Base-by-base conservation (phyloP, 352 stramenopile genomes). In the Bremia lactucae region DNA sequence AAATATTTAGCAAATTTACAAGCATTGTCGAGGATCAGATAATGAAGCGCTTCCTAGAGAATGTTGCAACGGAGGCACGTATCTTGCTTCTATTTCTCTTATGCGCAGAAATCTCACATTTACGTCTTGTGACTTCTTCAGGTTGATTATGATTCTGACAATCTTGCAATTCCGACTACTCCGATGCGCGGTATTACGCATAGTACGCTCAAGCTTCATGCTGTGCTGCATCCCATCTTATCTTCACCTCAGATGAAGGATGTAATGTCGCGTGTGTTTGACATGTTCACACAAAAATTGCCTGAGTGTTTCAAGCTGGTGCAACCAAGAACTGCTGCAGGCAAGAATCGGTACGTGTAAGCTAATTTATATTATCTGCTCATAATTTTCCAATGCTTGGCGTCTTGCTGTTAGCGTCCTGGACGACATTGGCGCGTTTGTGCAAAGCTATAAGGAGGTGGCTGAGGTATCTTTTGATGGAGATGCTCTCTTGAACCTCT, bases 1-100 rank as follows among this genome's bases (percentile, higher is more conserved):
- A 97, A 52, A 97, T 98, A 53, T 85, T 98, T 38, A 94, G 78
- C 55, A 98, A 98, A 55, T 97, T 98, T 64, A 96, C 96, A 0
- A 95, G 74, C 40, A 98, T 98, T 40, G 95, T 98, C 42, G 92
- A 95, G 54, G 91, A 97, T 42, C 79, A 92, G 49, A 97, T 98
- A 56, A 94, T 98, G 61, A 95, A 97, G 49, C 73, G 93, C 3
- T 87, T 83, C 39, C 36, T 93, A 33, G 77, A 90, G 40, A 86
- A 87, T 23, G 62, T 90, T 31, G 64, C 76, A 20, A 65, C 66
- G 5, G 73, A 87, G 46, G 70, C 78, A 23, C 19, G 54, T 58
- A 11, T 2, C 24, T 36, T 26, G 15, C n/a, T 18, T 6, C 22
- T 23, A 34, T n/a, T 35, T 33, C 51, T 14, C 44, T 70, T 21